These are phyloP conservation scores for Boletellus deceptivus DNA, from an alignment of 1,284 basidiomycete genomes.

Conservation along the genomic window DNA sequence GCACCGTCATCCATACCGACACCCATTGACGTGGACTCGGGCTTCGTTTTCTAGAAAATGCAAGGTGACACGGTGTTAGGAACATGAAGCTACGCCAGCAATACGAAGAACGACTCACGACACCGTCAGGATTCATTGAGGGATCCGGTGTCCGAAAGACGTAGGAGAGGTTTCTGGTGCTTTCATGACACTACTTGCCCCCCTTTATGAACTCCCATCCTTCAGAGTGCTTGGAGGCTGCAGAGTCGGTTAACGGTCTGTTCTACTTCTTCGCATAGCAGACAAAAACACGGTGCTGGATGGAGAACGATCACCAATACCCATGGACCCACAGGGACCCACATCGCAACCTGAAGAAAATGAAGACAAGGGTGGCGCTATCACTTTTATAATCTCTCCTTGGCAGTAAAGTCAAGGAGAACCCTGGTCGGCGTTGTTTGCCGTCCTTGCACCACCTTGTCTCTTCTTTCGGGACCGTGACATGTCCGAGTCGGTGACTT, in stretches of 20 bases:
- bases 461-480: conserved; percentile 3
- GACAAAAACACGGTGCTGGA: conserved; percentile 19
- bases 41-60: conserved; percentile 9
- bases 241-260: neutral
- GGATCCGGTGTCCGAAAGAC: neutral
- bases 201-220: conserved; percentile 16
- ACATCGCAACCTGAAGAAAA: conserved; percentile 22
- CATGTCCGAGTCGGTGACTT: too few relatives aligned
- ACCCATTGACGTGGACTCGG: conserved; percentile 12
- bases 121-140: conserved; percentile 15
- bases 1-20: neutral
- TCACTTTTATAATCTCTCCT: neutral
- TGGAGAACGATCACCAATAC: neutral
- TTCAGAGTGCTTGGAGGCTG: conserved; percentile 1
- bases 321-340: conserved; percentile 26
- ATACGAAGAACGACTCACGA: conserved; percentile 15
- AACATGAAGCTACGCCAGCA: neutral
- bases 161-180: neutral
- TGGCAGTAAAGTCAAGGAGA: conserved; percentile 1
- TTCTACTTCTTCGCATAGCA: conserved; percentile 12
- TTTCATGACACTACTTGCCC: neutral
- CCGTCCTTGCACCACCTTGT: conserved; percentile 17
- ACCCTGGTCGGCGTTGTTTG: neutral
- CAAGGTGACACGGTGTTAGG: neutral
- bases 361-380: neutral